phyloP scores from a whole-genome alignment of 2,329 filamentous ascomycete genomes.

The Paecilomyces sp. region DNA sequence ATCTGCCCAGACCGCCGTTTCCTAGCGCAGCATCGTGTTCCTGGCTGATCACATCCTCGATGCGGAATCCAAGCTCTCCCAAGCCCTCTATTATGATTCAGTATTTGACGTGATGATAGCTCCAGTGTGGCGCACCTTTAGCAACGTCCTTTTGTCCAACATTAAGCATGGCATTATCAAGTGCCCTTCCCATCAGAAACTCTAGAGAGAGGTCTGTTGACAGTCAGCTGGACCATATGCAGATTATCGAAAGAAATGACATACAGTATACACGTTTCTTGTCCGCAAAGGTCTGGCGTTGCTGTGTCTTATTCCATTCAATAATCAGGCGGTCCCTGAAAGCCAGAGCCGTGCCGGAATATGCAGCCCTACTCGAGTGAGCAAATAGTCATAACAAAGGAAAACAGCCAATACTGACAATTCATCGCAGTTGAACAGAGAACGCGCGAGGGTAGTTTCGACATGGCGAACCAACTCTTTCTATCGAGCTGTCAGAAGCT shows the following conservation, averaged over 20 bases:
- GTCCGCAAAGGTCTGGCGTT: constrained; percentile 84
- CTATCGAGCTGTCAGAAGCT: constrained; percentile 33
- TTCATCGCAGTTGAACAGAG: constrained; percentile 98
- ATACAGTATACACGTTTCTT: constrained; percentile 87
- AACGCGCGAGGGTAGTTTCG: constrained; percentile 91
- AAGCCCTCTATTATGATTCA: constrained; percentile 60
- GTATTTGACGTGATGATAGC: constrained; percentile 9
- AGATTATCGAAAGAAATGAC: constrained; percentile 9
- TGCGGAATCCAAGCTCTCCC: constrained; percentile 83
- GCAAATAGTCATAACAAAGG: background rate
- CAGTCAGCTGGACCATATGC: constrained; percentile 2
- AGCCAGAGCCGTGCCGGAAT: constrained; percentile 82
- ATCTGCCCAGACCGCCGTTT: constrained; percentile 88
- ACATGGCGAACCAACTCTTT: constrained; percentile 86
- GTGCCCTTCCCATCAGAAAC: constrained; percentile 91
- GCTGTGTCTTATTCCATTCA: constrained; percentile 97
- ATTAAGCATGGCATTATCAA: constrained; percentile 99
- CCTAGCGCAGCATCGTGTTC: constrained; percentile 95
- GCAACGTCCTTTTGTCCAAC: constrained; percentile 80
- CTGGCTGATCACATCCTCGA: constrained; percentile 90
- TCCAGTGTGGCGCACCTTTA: constrained; percentile 51
- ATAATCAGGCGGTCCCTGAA: constrained; percentile 89
- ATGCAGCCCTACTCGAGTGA: constrained; percentile 58
- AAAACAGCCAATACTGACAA: constrained; percentile 31
- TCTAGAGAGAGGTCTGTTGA: constrained; percentile 78